phyloP scores from a whole-genome alignment of 2,329 filamentous ascomycete species.

The Scytalidium sp. region DNA sequence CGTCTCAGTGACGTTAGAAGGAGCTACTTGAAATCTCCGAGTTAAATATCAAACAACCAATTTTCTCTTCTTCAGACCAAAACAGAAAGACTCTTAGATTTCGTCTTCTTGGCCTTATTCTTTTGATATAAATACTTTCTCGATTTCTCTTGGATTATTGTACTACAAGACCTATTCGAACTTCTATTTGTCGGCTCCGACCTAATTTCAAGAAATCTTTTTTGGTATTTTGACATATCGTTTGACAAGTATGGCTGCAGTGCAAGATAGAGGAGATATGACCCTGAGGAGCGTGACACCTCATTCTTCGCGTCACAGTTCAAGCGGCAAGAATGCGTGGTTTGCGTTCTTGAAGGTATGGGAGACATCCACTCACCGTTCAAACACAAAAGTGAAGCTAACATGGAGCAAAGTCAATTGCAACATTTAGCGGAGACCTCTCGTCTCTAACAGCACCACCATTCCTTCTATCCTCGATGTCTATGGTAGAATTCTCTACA shows the following conservation, averaged over 20 bases:
- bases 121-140: no score
- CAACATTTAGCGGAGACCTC: conserved; percentile 79
- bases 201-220: no score
- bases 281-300: neutral
- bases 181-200: no score
- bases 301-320: neutral
- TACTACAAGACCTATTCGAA: no score
- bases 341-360: conserved; percentile 28
- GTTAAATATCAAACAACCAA: no score
- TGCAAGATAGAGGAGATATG: neutral
- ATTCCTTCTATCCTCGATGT: conserved; percentile 78
- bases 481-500: conserved; percentile 74
- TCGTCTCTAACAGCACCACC: conserved; percentile 77
- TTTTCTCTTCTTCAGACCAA: no score
- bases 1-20: no score
- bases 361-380: neutral
- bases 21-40: no score
- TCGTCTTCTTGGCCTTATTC: no score
- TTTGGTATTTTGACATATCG: no score
- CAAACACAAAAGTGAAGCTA: neutral
- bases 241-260: neutral
- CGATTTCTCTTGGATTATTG: no score
- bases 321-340: conserved; percentile 19
- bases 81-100: no score
- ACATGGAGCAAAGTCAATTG: conserved; percentile 53